Conservation (phyloP, 495 filamentous ascomycete species). For the Aspergillus panamensis region DNA sequence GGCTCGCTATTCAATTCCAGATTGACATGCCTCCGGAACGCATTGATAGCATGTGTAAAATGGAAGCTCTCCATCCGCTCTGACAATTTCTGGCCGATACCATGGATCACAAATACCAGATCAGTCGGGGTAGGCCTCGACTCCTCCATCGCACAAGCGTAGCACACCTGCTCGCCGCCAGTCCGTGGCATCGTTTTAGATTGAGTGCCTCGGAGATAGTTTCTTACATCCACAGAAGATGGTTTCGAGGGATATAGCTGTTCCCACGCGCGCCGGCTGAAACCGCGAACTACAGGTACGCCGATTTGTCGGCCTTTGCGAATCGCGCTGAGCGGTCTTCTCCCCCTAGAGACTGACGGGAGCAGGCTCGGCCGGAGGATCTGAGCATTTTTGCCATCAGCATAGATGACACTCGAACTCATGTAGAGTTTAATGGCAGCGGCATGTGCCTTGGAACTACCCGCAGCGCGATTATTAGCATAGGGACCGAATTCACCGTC, state of each 20-base stretch:
- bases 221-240: constrained; percentile 43
- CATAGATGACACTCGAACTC: constrained; percentile 77
- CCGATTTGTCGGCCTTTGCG: constrained; percentile 79
- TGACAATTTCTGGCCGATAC: constrained; percentile 95
- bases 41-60: constrained; percentile 93
- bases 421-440: constrained; percentile 52
- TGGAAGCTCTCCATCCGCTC: constrained; percentile 94
- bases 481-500: constrained; percentile 9
- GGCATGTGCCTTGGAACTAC: constrained; percentile 28
- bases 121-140: constrained; percentile 76
- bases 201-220: constrained; percentile 44
- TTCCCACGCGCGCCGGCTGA: constrained; percentile 73
- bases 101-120: constrained; percentile 85
- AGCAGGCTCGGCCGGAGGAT: constrained; percentile 74
- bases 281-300: constrained; percentile 82
- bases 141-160: constrained; percentile 54
- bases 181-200: constrained; percentile 25
- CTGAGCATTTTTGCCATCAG: constrained; percentile 68
- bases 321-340: constrained; percentile 77
- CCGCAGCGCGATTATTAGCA: constrained; percentile 44
- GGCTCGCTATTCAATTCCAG: constrained; percentile 71
- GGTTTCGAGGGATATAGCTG: constrained; percentile 64
- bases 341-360: constrained; percentile 74
- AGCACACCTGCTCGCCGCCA: constrained; percentile 40
- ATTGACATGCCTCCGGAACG: constrained; percentile 82